Evolutionary conservation across 2,329 filamentous ascomycete genomes (phyloP).

Genomic region (Fusarium nodosum): DNA sequence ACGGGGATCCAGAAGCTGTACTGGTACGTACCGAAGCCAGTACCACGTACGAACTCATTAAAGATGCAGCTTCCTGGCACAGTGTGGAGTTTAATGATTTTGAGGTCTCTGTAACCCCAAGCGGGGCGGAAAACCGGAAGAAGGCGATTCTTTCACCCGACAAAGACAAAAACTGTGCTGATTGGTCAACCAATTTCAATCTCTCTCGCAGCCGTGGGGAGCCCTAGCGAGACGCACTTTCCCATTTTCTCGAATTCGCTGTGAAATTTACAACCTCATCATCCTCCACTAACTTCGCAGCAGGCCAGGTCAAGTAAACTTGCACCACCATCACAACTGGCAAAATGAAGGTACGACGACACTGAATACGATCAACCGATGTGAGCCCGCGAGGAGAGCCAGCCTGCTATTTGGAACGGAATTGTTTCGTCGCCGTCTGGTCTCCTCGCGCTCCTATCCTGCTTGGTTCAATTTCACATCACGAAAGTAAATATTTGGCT

Average conservation of each 20-base stretch:
- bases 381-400: not conserved
- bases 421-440: conserved; percentile 1
- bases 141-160: conserved; percentile 46
- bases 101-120: conserved; percentile 16
- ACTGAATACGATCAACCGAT: conserved; percentile 16
- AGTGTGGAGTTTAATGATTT: conserved; percentile 6
- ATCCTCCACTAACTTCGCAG: conserved; percentile 56
- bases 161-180: conserved; percentile 21
- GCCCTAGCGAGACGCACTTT: conserved; percentile 61
- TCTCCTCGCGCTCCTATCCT: not conserved
- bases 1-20: not conserved
- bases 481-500: conserved; percentile 49
- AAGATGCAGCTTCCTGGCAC: conserved; percentile 1
- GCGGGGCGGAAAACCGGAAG: not conserved
- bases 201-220: conserved; percentile 41
- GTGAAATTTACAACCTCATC: conserved; percentile 53
- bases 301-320: conserved; percentile 60
- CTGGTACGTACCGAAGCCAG: conserved; percentile 22
- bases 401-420: conserved; percentile 4
- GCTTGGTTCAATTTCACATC: conserved; percentile 13
- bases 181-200: conserved; percentile 52
- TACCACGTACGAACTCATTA: conserved; percentile 1
- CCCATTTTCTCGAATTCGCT: conserved; percentile 52
- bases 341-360: conserved; percentile 62
- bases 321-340: conserved; percentile 62